Conservation (phyloP, 106 monocot genomes). For the Phalaenopsis equestris region DNA sequence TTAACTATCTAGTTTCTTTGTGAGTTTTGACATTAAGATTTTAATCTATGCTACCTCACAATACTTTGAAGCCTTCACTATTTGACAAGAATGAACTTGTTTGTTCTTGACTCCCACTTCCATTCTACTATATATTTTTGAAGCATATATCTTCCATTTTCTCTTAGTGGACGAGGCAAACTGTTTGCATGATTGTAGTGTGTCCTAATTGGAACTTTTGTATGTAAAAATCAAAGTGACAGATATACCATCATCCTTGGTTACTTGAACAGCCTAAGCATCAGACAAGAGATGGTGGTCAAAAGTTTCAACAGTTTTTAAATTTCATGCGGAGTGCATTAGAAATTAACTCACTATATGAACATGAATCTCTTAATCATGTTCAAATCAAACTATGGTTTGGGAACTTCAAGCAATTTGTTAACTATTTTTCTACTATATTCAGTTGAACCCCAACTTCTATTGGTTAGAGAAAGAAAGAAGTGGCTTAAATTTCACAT, state of each 20-base stretch:
- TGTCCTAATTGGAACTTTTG: neutral
- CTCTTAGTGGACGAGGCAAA: neutral
- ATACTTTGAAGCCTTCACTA: neutral
- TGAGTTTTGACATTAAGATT: neutral
- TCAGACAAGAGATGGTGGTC: neutral
- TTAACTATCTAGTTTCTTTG: neutral
- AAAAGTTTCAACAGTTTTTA: neutral
- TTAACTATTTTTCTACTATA: neutral
- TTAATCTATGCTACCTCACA: neutral
- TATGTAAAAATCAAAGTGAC: neutral
- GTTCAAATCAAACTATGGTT: neutral
- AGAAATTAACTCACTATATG: neutral
- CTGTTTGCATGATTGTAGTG: neutral
- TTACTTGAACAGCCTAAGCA: neutral
- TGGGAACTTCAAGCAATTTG: neutral
- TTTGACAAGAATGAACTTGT: neutral
- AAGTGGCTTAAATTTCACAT: neutral
- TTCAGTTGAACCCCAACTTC: neutral
- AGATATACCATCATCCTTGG: neutral
- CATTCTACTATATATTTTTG: neutral
- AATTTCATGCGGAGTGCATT: neutral
- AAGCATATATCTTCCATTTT: neutral
- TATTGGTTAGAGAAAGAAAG: neutral
- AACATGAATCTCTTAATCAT: neutral
- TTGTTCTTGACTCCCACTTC: neutral